Percentiles rank a stretch among this genome's conserved stretches.
These are phyloP conservation scores for Polysphondylium violaceum DNA, from an alignment of 78 protist species.

Conservation along the genomic window DNA sequence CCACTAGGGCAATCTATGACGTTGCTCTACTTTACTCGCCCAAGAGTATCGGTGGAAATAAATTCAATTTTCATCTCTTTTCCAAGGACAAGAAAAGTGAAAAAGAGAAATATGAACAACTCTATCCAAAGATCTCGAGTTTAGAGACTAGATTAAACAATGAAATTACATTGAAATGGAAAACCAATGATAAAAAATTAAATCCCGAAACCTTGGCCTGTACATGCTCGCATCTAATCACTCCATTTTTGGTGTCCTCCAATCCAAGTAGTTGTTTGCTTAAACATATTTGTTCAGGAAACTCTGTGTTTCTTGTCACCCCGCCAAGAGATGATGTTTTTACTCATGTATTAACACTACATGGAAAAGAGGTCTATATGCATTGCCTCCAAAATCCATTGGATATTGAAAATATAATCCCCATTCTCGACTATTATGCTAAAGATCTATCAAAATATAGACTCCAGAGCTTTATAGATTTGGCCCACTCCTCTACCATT, in stretches of 20 bases:
- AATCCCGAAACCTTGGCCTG: constrained; percentile 18
- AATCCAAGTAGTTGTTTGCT: constrained; percentile 48
- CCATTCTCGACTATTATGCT: constrained; percentile 27
- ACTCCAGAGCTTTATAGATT: constrained; percentile 9
- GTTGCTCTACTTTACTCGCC: constrained; percentile 1
- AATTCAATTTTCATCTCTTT: constrained; percentile 3
- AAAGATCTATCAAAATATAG: constrained; percentile 35
- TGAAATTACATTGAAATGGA: constrained; percentile 37
- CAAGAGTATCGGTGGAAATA: background rate
- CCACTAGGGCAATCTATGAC: constrained; percentile 9
- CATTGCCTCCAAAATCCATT: constrained; percentile 57
- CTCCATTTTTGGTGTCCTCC: constrained; percentile 24
- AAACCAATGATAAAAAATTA: constrained; percentile 27
- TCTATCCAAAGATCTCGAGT: constrained; percentile 7
- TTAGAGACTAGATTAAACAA: constrained; percentile 4
- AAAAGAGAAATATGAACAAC: background rate
- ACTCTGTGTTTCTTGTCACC: constrained; percentile 33
- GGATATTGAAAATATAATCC: constrained; percentile 1
- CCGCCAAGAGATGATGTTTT: constrained; percentile 6
- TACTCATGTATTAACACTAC: constrained; percentile 40
- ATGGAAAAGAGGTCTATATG: constrained; percentile 35
- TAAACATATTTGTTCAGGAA: constrained; percentile 47
- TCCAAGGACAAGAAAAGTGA: background rate
- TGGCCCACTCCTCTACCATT: constrained; percentile 15
- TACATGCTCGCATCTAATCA: constrained; percentile 29